These are phyloP conservation scores for Exophiala bonariae DNA, from an alignment of 2,329 filamentous ascomycete species.

Conservation along the genomic window DNA sequence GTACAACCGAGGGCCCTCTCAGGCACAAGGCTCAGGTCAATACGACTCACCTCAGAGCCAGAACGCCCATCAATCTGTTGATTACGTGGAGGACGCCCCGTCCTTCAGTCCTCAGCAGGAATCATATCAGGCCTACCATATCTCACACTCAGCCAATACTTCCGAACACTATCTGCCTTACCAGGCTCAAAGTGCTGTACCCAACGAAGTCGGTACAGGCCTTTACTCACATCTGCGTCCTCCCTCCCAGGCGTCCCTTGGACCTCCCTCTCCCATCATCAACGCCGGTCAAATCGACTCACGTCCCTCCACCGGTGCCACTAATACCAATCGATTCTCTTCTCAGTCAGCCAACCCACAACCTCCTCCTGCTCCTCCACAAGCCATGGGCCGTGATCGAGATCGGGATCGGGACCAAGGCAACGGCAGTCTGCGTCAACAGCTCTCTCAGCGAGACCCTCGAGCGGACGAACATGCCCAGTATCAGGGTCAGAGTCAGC, in stretches of 20 bases:
- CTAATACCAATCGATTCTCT: conserved; percentile 22
- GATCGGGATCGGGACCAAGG: conserved; percentile 17
- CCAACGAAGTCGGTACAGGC: conserved; percentile 20
- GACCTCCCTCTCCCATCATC: conserved; percentile 35
- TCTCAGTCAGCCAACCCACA: conserved; percentile 18
- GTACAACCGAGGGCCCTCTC: conserved; percentile 6
- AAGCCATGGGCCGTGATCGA: conserved; percentile 17
- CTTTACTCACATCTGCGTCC: conserved; percentile 32
- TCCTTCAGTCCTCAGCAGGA: conserved; percentile 21
- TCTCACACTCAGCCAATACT: conserved; percentile 34
- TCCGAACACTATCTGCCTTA: conserved; percentile 38
- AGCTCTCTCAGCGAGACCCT: conserved; percentile 27
- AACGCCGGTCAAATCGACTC: conserved; percentile 22
- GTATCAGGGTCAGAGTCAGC: conserved; percentile 33
- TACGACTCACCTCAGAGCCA: conserved; percentile 23
- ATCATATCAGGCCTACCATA: conserved; percentile 25
- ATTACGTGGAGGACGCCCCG: conserved; percentile 27
- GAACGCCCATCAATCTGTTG: conserved; percentile 18
- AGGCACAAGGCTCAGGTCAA: conserved; percentile 9
- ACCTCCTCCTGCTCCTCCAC: conserved; percentile 7
- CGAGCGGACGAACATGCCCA: conserved; percentile 27
- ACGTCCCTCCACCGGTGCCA: conserved; percentile 21
- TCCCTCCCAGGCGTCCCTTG: conserved; percentile 37
- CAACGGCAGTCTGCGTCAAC: conserved; percentile 24
- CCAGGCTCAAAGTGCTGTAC: conserved; percentile 14